Evolutionary conservation across 2,329 filamentous ascomycete species (phyloP).

Genomic region (Dactylonectria estremocensis): DNA sequence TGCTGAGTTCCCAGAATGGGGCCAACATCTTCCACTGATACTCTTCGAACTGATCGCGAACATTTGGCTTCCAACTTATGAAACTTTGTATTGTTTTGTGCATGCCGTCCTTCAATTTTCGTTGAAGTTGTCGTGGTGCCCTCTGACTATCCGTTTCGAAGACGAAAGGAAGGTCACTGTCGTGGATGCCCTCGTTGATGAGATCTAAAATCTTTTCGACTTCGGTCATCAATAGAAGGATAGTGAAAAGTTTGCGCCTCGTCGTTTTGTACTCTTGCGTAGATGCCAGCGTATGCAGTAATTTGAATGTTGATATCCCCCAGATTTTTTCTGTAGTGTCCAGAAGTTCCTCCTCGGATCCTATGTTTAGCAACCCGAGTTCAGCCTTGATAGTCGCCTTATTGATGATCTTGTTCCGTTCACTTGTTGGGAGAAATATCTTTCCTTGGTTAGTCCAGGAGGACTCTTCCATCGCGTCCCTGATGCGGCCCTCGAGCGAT

Average conservation of each 20-base stretch:
- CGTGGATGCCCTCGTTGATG: background rate
- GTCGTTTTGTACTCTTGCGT: too few species aligned
- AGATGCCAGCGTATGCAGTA: background rate
- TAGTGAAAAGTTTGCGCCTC: background rate
- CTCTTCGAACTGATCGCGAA: rapidly evolving
- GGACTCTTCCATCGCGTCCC: background rate
- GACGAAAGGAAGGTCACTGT: background rate
- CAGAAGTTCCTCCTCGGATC: background rate
- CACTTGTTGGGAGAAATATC: background rate
- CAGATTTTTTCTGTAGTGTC: background rate
- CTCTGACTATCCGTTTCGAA: too few species aligned
- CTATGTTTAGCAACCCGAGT: background rate
- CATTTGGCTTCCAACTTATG: background rate
- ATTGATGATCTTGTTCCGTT: background rate
- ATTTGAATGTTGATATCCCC: background rate
- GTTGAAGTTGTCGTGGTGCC: background rate
- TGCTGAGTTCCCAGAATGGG: background rate
- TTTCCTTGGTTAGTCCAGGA: background rate
- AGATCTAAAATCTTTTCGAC: background rate
- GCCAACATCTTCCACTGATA: conserved; percentile 15
- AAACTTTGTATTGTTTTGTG: background rate
- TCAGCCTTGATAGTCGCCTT: background rate
- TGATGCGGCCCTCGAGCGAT: background rate
- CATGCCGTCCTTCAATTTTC: background rate
- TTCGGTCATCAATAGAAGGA: background rate